Conservation (phyloP, 805 yeast species). For the Scheffersomyces spartinae region DNA sequence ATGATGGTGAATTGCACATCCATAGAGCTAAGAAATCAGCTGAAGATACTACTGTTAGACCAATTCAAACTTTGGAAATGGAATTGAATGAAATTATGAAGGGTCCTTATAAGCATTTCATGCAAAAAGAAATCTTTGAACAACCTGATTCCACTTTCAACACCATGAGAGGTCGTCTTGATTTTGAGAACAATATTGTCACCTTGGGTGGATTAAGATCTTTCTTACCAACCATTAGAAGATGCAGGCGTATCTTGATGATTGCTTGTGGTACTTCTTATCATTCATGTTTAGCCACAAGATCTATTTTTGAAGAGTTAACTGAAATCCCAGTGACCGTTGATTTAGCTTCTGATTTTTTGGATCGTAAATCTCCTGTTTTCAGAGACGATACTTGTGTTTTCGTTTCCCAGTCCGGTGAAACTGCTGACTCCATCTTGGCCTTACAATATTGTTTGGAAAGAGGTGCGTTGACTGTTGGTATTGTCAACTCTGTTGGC, state of each 20-base stretch:
- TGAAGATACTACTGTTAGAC: constrained; percentile 87
- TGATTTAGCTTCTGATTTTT: constrained; percentile 87
- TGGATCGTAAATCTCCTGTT: constrained; percentile 93
- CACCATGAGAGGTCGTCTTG: constrained; percentile 99
- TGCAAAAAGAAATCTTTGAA: constrained; percentile 98
- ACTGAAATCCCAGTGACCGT: constrained; percentile 91
- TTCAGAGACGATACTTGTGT: constrained; percentile 97
- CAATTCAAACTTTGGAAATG: constrained; percentile 93
- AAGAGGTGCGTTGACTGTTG: constrained; percentile 94
- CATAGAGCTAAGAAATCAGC: constrained; percentile 88
- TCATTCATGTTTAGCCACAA: constrained; percentile 95
- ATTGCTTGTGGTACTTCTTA: constrained; percentile 99
- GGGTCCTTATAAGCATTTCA: constrained; percentile 91
- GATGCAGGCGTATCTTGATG: constrained; percentile 93
- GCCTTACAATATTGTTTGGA: constrained; percentile 93
- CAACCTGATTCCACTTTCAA: constrained; percentile 97
- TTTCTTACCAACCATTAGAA: constrained; percentile 77
- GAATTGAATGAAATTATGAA: constrained; percentile 97
- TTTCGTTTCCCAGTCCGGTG: constrained; percentile 98
- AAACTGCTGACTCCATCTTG: constrained; percentile 94
- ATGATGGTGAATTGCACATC: constrained; percentile 95
- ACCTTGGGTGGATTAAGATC: constrained; percentile 84
- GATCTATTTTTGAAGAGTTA: constrained; percentile 92
- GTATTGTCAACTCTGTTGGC: constrained; percentile 96
- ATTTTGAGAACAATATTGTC: constrained; percentile 67